Conservation (phyloP, 768 basidiomycete genomes). For the Tylopilus rubrobrunneus region DNA sequence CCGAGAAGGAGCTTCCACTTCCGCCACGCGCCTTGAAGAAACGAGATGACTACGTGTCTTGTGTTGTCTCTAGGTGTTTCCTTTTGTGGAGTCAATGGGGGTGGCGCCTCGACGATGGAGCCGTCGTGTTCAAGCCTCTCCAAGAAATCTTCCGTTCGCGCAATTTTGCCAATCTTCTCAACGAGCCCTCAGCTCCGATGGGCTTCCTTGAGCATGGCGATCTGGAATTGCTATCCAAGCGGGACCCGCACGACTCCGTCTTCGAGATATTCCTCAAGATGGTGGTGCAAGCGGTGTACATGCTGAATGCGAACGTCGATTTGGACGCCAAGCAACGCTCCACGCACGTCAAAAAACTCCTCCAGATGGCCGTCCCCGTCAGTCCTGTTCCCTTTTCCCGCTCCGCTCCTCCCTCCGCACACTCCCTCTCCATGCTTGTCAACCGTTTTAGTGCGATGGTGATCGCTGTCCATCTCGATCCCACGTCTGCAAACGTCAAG, state of each 20-base stretch:
- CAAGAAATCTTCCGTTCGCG: constrained; percentile 74
- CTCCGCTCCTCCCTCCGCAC: constrained; percentile 41
- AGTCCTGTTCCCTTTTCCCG: constrained; percentile 64
- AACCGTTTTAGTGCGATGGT: constrained; percentile 78
- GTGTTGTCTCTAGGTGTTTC: constrained; percentile 70
- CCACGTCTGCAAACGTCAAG: constrained; percentile 40
- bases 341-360: constrained; percentile 57
- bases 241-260: constrained; percentile 59
- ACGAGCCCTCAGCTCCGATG: constrained; percentile 64
- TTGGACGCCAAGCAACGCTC: constrained; percentile 33
- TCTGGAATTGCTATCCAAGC: constrained; percentile 46
- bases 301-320: constrained; percentile 32
- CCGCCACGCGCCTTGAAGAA: constrained; percentile 40
- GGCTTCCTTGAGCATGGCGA: constrained; percentile 59
- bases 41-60: constrained; percentile 67
- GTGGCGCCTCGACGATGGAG: constrained; percentile 64
- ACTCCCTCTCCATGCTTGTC: constrained; percentile 70
- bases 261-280: constrained; percentile 82
- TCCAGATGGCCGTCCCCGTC: constrained; percentile 70
- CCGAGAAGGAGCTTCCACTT: constrained; percentile 38
- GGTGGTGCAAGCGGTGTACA: constrained; percentile 54
- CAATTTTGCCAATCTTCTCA: constrained; percentile 66
- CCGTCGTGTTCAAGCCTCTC: constrained; percentile 57
- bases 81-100: constrained; percentile 71
- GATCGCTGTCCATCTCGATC: constrained; percentile 66